Conservation (phyloP, 208 protist genomes). For the Wallacemonas sp. region DNA sequence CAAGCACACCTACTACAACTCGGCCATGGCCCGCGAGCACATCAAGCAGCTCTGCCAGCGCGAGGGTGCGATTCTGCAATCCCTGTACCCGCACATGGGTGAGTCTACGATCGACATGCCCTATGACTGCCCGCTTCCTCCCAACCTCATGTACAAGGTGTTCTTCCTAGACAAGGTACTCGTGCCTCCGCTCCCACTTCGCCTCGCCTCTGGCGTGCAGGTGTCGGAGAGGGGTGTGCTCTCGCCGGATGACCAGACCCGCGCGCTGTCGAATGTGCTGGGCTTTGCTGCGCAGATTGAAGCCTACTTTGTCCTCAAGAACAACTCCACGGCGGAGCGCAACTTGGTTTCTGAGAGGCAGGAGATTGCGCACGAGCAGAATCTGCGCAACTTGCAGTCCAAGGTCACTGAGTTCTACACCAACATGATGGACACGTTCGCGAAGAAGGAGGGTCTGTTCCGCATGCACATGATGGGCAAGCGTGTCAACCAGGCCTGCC, state of each 20-base stretch:
- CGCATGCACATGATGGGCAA: conserved; percentile 99
- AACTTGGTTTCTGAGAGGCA: conserved; percentile 44
- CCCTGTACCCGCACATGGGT: conserved; percentile 81
- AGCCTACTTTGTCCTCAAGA: conserved; percentile 66
- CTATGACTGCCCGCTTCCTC: conserved; percentile 47
- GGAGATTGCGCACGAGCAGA: conserved; percentile 77
- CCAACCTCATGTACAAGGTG: conserved; percentile 69
- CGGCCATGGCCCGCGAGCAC: conserved; percentile 62
- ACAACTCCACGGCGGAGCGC: conserved; percentile 58
- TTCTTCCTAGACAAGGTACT: conserved; percentile 89
- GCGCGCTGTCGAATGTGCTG: conserved; percentile 68
- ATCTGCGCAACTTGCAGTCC: conserved; percentile 83
- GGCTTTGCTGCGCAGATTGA: conserved; percentile 85
- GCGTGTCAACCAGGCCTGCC: conserved; percentile 99
- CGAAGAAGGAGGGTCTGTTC: conserved; percentile 99
- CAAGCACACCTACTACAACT: conserved; percentile 70
- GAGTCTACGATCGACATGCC: conserved; percentile 65
- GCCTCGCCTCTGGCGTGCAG: conserved; percentile 79
- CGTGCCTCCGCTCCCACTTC: conserved; percentile 79
- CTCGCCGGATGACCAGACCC: conserved; percentile 65
- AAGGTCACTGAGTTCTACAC: conserved; percentile 85
- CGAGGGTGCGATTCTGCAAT: conserved; percentile 58
- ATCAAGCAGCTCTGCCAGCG: conserved; percentile 82
- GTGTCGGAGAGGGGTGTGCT: conserved; percentile 66
- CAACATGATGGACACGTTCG: conserved; percentile 88